Percentiles rank a stretch among this genome's conserved stretches.
These are phyloP conservation scores for Neurospora sp. DNA, from an alignment of 2,329 filamentous ascomycete genomes.

Conservation along the genomic window DNA sequence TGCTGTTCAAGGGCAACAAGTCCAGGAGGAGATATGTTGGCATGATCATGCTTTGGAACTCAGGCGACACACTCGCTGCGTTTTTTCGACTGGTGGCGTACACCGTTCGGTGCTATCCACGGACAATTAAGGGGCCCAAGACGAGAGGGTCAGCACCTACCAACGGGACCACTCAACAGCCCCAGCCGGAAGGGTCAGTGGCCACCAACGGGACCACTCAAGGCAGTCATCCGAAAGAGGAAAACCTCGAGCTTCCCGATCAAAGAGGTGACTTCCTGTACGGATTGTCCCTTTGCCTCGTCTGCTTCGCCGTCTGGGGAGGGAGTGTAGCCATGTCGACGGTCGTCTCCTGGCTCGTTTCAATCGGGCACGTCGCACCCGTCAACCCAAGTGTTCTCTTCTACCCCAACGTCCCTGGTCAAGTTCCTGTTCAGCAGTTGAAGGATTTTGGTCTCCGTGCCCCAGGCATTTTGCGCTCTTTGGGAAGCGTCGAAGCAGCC, in stretches of 20 bases:
- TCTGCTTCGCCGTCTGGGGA: not conserved
- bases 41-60: not conserved
- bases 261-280: not conserved
- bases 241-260: too few species aligned
- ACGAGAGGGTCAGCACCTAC: too few species aligned
- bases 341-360: not conserved
- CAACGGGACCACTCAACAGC: not conserved
- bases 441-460: not conserved
- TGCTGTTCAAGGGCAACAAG: not conserved
- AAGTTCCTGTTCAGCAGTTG: rapidly evolving
- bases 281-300: not conserved
- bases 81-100: too few species aligned
- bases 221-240: too few species aligned
- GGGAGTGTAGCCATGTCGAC: not conserved
- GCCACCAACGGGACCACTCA: not conserved
- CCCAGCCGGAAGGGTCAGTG: not conserved
- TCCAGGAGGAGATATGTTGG: not conserved
- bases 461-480: not conserved
- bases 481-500: not conserved
- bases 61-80: not conserved
- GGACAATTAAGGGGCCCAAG: not conserved
- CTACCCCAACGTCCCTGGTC: not conserved
- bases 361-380: not conserved
- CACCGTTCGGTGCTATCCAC: too few species aligned
- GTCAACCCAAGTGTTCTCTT: not conserved